Evolutionary conservation across 345 rosid genomes (phyloP).

Genomic region (Pugionium dolabratum): DNA sequence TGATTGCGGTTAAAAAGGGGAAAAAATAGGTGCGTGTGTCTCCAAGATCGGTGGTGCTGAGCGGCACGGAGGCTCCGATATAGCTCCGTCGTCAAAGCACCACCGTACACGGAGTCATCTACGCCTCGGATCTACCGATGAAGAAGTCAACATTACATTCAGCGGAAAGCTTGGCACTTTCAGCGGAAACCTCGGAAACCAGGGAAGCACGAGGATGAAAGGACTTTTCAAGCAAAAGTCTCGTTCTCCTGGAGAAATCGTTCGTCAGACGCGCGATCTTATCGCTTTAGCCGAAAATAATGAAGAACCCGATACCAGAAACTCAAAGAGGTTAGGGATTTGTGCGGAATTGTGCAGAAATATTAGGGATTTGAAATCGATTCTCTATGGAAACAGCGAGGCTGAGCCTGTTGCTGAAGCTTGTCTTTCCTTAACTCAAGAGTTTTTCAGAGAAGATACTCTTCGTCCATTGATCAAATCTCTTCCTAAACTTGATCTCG

Average conservation of each 20-base stretch:
- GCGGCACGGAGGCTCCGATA: conserved; percentile 27
- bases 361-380: conserved; percentile 75
- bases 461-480: conserved; percentile 66
- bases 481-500: conserved; percentile 77
- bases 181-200: conserved; percentile 36
- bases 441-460: conserved; percentile 81
- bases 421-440: conserved; percentile 75
- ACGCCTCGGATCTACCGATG: conserved; percentile 41
- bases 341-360: conserved; percentile 60
- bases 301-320: not conserved
- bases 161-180: conserved; percentile 37
- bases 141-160: conserved; percentile 25
- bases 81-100: conserved; percentile 41
- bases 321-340: conserved; percentile 26
- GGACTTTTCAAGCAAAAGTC: conserved; percentile 34
- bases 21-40: conserved; percentile 44
- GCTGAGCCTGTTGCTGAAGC: conserved; percentile 87
- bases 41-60: conserved; percentile 40
- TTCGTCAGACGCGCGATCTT: conserved; percentile 33
- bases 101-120: conserved; percentile 40
- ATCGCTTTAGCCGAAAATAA: conserved; percentile 17
- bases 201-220: conserved; percentile 37
- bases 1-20: not conserved
- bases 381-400: conserved; percentile 89
- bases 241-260: conserved; percentile 28